Percentiles rank a stretch among this genome's conserved stretches.
phyloP scores from a whole-genome alignment of 192 early-diverging fungal species.

The Coemansia javaensis region DNA sequence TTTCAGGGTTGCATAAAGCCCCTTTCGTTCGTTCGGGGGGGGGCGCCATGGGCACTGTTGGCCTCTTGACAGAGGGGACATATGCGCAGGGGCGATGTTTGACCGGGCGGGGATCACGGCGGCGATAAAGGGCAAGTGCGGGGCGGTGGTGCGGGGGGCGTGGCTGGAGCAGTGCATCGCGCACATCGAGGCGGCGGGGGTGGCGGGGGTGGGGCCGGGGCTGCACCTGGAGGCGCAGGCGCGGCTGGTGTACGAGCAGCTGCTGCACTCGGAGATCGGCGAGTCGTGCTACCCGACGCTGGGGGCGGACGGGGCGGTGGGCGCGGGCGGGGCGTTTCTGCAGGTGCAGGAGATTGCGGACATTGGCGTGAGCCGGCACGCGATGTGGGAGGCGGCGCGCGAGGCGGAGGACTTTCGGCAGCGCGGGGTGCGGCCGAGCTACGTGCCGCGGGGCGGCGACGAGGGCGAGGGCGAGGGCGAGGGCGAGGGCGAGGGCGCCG shows the following conservation, averaged over 20 bases:
- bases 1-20: no score
- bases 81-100: no score
- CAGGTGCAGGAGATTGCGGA: constrained; percentile 45
- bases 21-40: no score
- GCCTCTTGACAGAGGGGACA: no score
- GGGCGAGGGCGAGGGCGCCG: constrained; percentile 11
- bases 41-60: no score
- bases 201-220: not conserved
- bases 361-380: constrained; percentile 39
- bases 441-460: constrained; percentile 19
- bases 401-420: constrained; percentile 46
- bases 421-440: constrained; percentile 43
- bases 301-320: not conserved
- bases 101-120: constrained; percentile 17
- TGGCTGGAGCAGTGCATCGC: constrained; percentile 41
- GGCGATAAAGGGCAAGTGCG: constrained; percentile 20
- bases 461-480: not conserved
- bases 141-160: constrained; percentile 9
- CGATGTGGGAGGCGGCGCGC: constrained; percentile 43
- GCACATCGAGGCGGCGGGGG: constrained; percentile 12
- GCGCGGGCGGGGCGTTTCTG: constrained; percentile 16
- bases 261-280: constrained; percentile 39
- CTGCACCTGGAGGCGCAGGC: constrained; percentile 27
- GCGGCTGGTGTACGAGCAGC: constrained; percentile 38
- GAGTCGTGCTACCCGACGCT: constrained; percentile 32